A percentile compares a stretch with the other conserved stretches of the same genome.
These are phyloP conservation scores for Tuber umbilicatum DNA, from an alignment of 495 filamentous ascomycete genomes.

Conservation along the genomic window DNA sequence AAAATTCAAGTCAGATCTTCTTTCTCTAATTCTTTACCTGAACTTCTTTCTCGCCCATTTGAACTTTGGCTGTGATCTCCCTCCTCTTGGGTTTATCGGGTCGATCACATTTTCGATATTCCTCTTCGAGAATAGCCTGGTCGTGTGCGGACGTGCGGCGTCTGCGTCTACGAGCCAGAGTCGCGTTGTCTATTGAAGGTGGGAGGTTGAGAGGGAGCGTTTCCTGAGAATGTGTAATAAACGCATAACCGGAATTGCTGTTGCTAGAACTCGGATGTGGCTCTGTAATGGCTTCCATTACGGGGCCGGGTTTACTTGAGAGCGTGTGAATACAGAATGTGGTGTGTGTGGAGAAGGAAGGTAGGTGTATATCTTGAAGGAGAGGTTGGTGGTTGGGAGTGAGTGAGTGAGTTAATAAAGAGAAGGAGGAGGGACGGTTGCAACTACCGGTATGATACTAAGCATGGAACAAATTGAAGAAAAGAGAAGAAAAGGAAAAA, in stretches of 20 bases:
- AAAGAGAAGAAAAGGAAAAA: not conserved
- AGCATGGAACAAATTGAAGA: conserved; percentile 14
- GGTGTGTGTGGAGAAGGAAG: not conserved
- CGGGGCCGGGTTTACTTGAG: conserved; percentile 43
- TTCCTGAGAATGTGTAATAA: conserved; percentile 62
- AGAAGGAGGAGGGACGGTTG: not conserved
- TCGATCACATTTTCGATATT: conserved; percentile 78
- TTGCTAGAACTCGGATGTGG: conserved; percentile 35
- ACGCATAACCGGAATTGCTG: conserved; percentile 49
- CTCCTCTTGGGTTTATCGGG: conserved; percentile 85
- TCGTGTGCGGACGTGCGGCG: conserved; percentile 66
- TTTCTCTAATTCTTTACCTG: conserved; percentile 59
- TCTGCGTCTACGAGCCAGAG: conserved; percentile 61
- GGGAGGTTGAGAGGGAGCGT: conserved; percentile 58
- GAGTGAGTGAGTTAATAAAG: not conserved
- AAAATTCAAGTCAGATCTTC: not conserved
- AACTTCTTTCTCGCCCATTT: conserved; percentile 93
- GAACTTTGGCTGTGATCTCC: conserved; percentile 74
- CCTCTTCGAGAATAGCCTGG: conserved; percentile 80
- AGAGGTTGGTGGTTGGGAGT: not conserved
- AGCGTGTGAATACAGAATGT: conserved; percentile 16
- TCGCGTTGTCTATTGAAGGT: conserved; percentile 61
- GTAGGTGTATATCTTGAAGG: not conserved
- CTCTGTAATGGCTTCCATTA: conserved; percentile 39
- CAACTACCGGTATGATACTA: not conserved